Evolutionary conservation across 225 moss, liverwort and hornwort species (phyloP).

Genomic region (Pleurozium schreberi): DNA sequence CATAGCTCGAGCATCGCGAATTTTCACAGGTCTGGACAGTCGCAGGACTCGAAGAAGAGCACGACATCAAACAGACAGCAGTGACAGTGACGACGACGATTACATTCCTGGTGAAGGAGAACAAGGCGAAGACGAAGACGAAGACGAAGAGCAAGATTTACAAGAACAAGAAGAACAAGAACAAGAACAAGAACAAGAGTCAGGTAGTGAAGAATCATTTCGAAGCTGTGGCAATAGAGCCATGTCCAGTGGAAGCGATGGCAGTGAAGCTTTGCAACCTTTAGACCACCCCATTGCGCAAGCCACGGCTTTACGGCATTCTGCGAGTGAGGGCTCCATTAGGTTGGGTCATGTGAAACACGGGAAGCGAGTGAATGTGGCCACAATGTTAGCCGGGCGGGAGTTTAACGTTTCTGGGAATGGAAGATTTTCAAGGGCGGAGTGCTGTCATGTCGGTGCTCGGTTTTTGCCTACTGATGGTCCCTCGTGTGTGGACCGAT

Average conservation of each 20-base stretch:
- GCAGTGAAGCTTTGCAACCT: not conserved
- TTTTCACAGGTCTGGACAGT: not conserved
- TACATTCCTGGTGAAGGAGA: not conserved
- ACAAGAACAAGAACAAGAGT: not conserved
- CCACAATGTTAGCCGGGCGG: constrained; percentile 59
- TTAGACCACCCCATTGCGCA: constrained; percentile 46
- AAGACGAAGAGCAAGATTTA: not conserved
- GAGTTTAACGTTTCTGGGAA: constrained; percentile 63
- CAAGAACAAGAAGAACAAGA: not conserved
- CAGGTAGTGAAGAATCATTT: not conserved
- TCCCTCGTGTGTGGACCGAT: constrained; percentile 56
- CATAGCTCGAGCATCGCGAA: not conserved
- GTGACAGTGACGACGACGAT: constrained; percentile 8
- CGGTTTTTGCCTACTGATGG: constrained; percentile 71
- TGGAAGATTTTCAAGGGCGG: constrained; percentile 69
- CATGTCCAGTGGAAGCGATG: constrained; percentile 1
- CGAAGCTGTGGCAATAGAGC: not conserved
- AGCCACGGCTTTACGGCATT: constrained; percentile 17
- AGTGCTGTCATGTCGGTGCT: constrained; percentile 58
- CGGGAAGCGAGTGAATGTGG: constrained; percentile 39
- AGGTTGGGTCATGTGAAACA: constrained; percentile 41
- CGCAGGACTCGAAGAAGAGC: not conserved
- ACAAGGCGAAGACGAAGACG: not conserved
- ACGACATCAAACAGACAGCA: not conserved
- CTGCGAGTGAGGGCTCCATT: constrained; percentile 38